Evolutionary conservation across 2,329 filamentous ascomycete genomes (phyloP), one percentile per base, ranked within the genome.

Genomic region (Onygenales sp.): DNA sequence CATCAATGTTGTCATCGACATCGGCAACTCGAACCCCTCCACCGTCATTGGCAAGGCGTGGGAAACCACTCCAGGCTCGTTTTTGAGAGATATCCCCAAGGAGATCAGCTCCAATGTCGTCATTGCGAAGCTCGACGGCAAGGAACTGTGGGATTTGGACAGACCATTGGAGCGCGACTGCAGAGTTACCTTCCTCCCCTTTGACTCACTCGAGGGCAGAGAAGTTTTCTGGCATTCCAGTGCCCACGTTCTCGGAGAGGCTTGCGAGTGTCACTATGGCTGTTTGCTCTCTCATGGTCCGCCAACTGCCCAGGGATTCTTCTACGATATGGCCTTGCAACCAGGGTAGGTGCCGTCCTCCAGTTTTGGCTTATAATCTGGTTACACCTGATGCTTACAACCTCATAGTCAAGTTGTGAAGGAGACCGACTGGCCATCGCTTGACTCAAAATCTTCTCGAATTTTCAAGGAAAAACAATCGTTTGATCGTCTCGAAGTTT

Each of bases 211-310:
- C 1, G 73, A 87, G 73, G 92, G 89, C 64, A 91, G 93, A 75
- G 88, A 88, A 69, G 92, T 97, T 53, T 98, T 96, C 75, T 98
- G 92, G 92, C 93, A 97, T 72, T 95, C 89, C 17, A 92, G 86
- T 63, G 93, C 93, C 44, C 93, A 98, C 70, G 85, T 95, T 59
- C 82, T 98, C n/a, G 93, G 93, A 61, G 93, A 97, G 73, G 91
- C 91, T 56, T 87, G 86, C 49, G 93, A 98, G 73, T 82, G 87
- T 65, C 82, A 90, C 63, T 98, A 90, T 67, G 88, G 90, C 56
- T 96, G 92, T 73, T 85, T 88, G 63, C 81, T 96, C 45, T 96
- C 90, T 70, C 94, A 96, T 67, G 93, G 93, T 27, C 93, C 93
- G 36, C 93, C 89, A 8, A 90, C 92, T 44, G 83, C 90, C 51